Base-by-base conservation (phyloP, 106 monocot species). In the Apostasia ramifera region DNA sequence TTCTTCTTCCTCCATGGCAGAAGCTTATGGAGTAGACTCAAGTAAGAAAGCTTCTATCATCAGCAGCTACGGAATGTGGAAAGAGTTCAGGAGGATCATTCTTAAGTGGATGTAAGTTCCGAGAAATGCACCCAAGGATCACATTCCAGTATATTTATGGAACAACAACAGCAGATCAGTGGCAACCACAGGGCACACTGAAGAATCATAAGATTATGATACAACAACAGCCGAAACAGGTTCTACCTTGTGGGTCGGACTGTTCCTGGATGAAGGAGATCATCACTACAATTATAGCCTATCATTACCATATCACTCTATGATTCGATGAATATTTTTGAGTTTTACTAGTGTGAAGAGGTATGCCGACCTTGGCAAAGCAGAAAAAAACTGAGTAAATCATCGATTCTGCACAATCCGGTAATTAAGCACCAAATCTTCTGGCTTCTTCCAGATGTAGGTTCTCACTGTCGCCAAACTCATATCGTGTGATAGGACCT, bases 401-500 rank as follows among this genome's bases (percentile, higher is more conserved):
- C 75, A 84, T 72, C 79, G 81, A 6, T 67, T 57, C 43, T 85
- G 87, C 9, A 73, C 73, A 50, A 90, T 5, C 70, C 85, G 79
- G 68, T 98, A 98, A 47, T 98, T 85, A 11, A 98, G 90, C 52
- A 93, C 68, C 79, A 98, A 69, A 80, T 98, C 97, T 75, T 98
- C 92, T 37, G 89, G 78, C 74, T 98, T 98, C 79, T 90, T 98
- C 97, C 97, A 98, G 65, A 98, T 73, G 57, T 92, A 98, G 68
- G 84, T 70, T 69, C 82, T 72, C 9, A 98, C 97, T 12, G 97
- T 98, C 7, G 89, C 97, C 78, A 98, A 67, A 73, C 97, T 98
- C 97, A 98, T 81, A 40, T 98, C 89, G 41, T 85, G 87, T 44
- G 74, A 66, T 47, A 98, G 63, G 37, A 87, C 87, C 97, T 98